phyloP scores from a whole-genome alignment of 2,329 filamentous ascomycete genomes.

The Fusarium beomiforme region DNA sequence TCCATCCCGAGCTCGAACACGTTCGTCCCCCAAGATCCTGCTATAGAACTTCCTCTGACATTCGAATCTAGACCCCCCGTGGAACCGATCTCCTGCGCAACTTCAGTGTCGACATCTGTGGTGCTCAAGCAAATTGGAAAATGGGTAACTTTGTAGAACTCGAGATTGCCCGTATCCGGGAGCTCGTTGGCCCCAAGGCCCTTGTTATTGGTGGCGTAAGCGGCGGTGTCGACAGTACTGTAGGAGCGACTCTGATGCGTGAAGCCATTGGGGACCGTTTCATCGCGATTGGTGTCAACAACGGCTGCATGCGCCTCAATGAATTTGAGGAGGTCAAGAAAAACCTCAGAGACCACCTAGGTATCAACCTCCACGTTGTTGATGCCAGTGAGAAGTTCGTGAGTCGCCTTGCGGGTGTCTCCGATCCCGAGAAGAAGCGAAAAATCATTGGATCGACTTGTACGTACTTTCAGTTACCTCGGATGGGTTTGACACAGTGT shows the following conservation, averaged over 20 bases:
- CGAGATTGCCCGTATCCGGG: slow-evolving; percentile 82
- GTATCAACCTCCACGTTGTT: slow-evolving; percentile 90
- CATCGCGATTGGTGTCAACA: slow-evolving; percentile 86
- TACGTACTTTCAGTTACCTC: too few relatives aligned
- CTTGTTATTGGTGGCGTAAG: slow-evolving; percentile 61
- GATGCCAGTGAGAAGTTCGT: slow-evolving; percentile 84
- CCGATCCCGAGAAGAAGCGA: slow-evolving; percentile 85
- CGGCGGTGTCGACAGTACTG: slow-evolving; percentile 63
- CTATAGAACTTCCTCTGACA: slow-evolving; percentile 8
- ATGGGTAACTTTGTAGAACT: slow-evolving; percentile 86
- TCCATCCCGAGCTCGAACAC: slow-evolving; percentile 80
- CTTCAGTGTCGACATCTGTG: slow-evolving; percentile 86
- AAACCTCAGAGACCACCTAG: slow-evolving; percentile 80
- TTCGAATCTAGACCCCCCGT: slow-evolving; percentile 69
- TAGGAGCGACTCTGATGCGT: slow-evolving; percentile 86
- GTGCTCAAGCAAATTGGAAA: slow-evolving; percentile 79
- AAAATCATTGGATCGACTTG: slow-evolving; percentile 85
- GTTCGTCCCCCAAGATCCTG: slow-evolving; percentile 23
- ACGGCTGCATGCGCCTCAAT: slow-evolving; percentile 84
- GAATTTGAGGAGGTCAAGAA: slow-evolving; percentile 86
- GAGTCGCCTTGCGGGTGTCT: slow-evolving; percentile 76
- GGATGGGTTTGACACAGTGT: too few relatives aligned
- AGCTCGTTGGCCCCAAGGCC: slow-evolving; percentile 81
- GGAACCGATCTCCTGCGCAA: slow-evolving; percentile 80
- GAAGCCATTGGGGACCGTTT: slow-evolving; percentile 85